A percentile compares a stretch with the other conserved stretches of the same genome.
phyloP scores from a whole-genome alignment of 441 rosid species.

The Erodium moschatum region DNA sequence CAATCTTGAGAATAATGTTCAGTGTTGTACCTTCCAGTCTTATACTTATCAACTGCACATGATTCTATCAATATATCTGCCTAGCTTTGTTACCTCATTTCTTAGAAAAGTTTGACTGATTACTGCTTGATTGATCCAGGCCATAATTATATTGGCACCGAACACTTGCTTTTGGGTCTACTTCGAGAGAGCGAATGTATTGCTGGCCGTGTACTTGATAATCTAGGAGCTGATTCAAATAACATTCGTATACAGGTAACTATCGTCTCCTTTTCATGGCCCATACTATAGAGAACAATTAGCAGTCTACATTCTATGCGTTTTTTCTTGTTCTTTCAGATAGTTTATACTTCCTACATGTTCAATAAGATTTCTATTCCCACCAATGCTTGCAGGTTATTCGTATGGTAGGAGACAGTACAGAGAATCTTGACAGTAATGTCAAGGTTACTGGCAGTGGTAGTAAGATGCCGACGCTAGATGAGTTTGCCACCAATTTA shows the following conservation, averaged over 20 bases:
- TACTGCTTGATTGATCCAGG: background rate
- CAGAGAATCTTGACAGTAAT: background rate
- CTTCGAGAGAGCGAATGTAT: background rate
- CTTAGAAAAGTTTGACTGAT: background rate
- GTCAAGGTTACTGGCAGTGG: background rate
- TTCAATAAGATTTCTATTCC: background rate
- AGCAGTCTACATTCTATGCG: background rate
- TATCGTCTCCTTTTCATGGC: background rate
- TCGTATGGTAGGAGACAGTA: background rate
- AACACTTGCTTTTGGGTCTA: background rate
- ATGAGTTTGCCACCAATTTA: background rate
- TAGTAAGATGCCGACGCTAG: background rate
- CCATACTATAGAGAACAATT: background rate
- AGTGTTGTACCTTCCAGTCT: no score
- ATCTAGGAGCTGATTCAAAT: background rate
- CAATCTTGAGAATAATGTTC: no score
- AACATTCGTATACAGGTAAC: background rate
- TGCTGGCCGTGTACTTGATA: background rate
- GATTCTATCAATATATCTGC: background rate
- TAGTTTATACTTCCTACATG: background rate
- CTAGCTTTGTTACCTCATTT: background rate
- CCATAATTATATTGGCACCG: background rate
- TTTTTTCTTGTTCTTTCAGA: background rate
- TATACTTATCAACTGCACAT: no score
- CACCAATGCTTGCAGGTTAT: background rate